These are phyloP conservation scores for Schizopora paradoxa DNA, from an alignment of 1,284 basidiomycete genomes.

Conservation along the genomic window DNA sequence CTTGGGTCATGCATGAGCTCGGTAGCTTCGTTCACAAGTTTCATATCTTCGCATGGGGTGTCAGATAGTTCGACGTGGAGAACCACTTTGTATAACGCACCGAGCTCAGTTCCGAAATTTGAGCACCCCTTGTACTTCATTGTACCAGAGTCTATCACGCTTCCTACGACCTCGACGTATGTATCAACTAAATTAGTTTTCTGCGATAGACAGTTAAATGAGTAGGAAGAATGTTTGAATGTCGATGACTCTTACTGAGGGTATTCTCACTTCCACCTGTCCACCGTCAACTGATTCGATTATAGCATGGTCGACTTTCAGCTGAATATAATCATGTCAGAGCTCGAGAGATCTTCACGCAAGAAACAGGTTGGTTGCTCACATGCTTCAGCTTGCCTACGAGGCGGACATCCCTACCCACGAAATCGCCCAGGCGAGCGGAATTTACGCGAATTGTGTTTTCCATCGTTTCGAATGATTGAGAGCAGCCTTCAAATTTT, in stretches of 20 bases:
- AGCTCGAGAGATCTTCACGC: background rate
- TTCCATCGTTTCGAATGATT: background rate
- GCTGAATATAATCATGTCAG: slow-evolving; percentile 33
- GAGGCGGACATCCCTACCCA: slow-evolving; percentile 63
- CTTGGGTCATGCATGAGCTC: slow-evolving; percentile 59
- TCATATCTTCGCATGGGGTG: slow-evolving; percentile 46
- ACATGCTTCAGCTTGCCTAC: slow-evolving; percentile 68
- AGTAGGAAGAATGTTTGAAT: background rate
- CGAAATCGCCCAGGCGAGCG: slow-evolving; percentile 47
- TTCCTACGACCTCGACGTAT: slow-evolving; percentile 75
- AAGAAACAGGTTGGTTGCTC: slow-evolving; percentile 20
- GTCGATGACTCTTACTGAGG: slow-evolving; percentile 35
- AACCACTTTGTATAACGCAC: slow-evolving; percentile 38
- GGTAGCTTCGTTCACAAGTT: slow-evolving; percentile 59
- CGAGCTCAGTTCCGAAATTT: slow-evolving; percentile 60
- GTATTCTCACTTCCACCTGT: slow-evolving; percentile 54
- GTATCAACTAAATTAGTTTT: slow-evolving; percentile 44
- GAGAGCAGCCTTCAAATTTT: background rate
- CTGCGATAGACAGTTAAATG: slow-evolving; percentile 28
- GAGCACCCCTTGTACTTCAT: slow-evolving; percentile 60
- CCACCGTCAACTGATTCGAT: slow-evolving; percentile 72
- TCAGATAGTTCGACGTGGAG: background rate
- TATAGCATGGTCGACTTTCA: slow-evolving; percentile 50
- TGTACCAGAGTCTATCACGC: slow-evolving; percentile 51
- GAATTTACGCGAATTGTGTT: slow-evolving; percentile 58